phyloP scores from a whole-genome alignment of 2,329 filamentous ascomycete species.

The Aspergillus ustus region DNA sequence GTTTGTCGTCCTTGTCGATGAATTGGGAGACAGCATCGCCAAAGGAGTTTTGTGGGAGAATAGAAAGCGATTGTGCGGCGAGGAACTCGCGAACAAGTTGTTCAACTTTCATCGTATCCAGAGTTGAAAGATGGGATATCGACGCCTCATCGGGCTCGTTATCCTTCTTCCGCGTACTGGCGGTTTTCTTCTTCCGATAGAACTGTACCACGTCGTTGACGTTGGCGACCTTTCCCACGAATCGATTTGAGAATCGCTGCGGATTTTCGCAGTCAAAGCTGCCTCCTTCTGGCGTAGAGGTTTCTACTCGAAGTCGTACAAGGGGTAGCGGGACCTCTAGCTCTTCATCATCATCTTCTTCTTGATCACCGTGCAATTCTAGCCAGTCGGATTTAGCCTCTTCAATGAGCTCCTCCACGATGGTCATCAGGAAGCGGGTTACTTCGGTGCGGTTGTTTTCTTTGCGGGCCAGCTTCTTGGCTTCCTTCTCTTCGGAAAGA shows the following conservation, averaged over 20 bases:
- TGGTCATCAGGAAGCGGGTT: slow-evolving; percentile 72
- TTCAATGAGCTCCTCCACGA: slow-evolving; percentile 86
- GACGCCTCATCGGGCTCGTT: slow-evolving; percentile 67
- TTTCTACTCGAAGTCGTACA: slow-evolving; percentile 88
- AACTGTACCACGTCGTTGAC: slow-evolving; percentile 93
- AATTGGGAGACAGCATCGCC: slow-evolving; percentile 92
- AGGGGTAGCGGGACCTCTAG: slow-evolving; percentile 75
- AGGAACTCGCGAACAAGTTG: slow-evolving; percentile 88
- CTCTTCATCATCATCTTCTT: slow-evolving; percentile 61
- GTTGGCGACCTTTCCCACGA: slow-evolving; percentile 89
- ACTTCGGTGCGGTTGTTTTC: slow-evolving; percentile 83
- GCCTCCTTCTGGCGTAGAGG: slow-evolving; percentile 80
- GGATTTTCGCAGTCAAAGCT: slow-evolving; percentile 92
- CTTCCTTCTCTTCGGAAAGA: slow-evolving; percentile 73
- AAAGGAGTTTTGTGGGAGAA: slow-evolving; percentile 89
- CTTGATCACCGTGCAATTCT: slow-evolving; percentile 70
- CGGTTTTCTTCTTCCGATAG: slow-evolving; percentile 79
- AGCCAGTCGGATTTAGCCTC: slow-evolving; percentile 83
- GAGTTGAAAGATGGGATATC: slow-evolving; percentile 61
- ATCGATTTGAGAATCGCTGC: slow-evolving; percentile 92
- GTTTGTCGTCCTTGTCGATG: slow-evolving; percentile 92
- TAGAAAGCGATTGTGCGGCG: slow-evolving; percentile 83
- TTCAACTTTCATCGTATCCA: slow-evolving; percentile 85
- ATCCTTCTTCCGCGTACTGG: slow-evolving; percentile 54
- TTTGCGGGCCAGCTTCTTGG: slow-evolving; percentile 77